Evolutionary conservation across 2,329 filamentous ascomycete genomes (phyloP), one percentile per base, ranked within the genome.

Genomic region (Lizonia empirigonia): DNA sequence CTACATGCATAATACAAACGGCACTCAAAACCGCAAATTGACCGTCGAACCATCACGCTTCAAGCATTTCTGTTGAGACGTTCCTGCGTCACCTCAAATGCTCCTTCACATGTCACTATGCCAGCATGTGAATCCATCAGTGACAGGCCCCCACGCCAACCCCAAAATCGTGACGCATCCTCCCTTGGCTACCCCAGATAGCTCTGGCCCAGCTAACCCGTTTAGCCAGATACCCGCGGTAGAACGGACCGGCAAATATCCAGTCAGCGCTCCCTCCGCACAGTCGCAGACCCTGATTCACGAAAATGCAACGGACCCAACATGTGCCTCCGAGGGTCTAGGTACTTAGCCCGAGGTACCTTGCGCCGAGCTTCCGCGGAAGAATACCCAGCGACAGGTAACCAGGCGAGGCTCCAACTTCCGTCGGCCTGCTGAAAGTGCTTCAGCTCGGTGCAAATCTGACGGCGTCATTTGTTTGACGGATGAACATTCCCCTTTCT

Each of bases 161-260:
- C 42, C 50, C 23, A 32, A 53, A 39, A 44, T 22, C n/a, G 44
- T 19, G 22, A 35, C 16, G 9, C n/a, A 44, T 44, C 32, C 42
- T 46, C 20, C 37, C 41, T 47, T 52, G 37, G 34, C 50, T 53
- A 35, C 50, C 50, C 50, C 50, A 47, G 50, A 53, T 33, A 24
- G 4, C n/a, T 34, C 33, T 42, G 29, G 39, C 23, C 26, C 27
- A 32, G 34, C 44, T 53, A 53, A 35, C 50, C 34, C 12, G 19
- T 44, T 53, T 33, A 44, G 44, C 44, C 39, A 53, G n/a, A 27
- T 18, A 41, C 34, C 50, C 50, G 50, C 50, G 50, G 50, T 34
- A 30, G 34, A 36, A 44, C 44, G 39, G 38, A 53, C 50, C 50
- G 50, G 50, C 44, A 53, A 39, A 53, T 53, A 29, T 44, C 44